Evolutionary conservation across 1,284 basidiomycete genomes (phyloP).

Genomic region (Thelephora terrestris): DNA sequence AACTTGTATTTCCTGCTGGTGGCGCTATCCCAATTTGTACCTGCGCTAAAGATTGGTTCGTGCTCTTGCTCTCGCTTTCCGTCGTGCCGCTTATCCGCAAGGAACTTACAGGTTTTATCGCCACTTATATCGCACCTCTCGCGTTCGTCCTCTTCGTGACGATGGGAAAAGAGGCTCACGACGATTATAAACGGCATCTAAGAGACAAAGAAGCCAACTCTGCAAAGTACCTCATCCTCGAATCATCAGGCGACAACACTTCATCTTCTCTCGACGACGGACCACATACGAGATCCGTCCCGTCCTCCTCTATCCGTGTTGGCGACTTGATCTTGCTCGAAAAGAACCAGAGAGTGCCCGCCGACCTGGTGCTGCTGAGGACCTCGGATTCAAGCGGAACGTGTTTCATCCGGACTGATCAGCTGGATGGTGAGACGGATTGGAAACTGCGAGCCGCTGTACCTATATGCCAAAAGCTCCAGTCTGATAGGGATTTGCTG

Average conservation of each 20-base stretch:
- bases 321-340: conserved; percentile 90
- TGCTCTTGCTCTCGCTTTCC: conserved; percentile 5
- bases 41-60: conserved; percentile 89
- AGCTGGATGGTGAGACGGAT: conserved; percentile 97
- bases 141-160: conserved; percentile 93
- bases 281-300: conserved; percentile 65
- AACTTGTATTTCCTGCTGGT: conserved; percentile 98
- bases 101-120: conserved; percentile 67
- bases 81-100: background rate
- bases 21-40: conserved; percentile 92
- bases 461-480: conserved; percentile 71
- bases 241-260: conserved; percentile 24
- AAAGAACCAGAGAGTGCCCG: conserved; percentile 96
- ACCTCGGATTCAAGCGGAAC: conserved; percentile 85
- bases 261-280: conserved; percentile 22
- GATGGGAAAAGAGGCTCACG: conserved; percentile 98
- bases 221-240: conserved; percentile 78
- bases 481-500: conserved; percentile 56
- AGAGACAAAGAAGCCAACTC: conserved; percentile 95
- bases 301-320: conserved; percentile 83
- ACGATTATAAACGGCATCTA: conserved; percentile 90
- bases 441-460: conserved; percentile 96
- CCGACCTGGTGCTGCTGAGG: conserved; percentile 85
- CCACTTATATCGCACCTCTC: conserved; percentile 93
- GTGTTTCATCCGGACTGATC: conserved; percentile 96